Base-by-base conservation (phyloP, 352 stramenopile species). In the Globisporangium cederbergense region DNA sequence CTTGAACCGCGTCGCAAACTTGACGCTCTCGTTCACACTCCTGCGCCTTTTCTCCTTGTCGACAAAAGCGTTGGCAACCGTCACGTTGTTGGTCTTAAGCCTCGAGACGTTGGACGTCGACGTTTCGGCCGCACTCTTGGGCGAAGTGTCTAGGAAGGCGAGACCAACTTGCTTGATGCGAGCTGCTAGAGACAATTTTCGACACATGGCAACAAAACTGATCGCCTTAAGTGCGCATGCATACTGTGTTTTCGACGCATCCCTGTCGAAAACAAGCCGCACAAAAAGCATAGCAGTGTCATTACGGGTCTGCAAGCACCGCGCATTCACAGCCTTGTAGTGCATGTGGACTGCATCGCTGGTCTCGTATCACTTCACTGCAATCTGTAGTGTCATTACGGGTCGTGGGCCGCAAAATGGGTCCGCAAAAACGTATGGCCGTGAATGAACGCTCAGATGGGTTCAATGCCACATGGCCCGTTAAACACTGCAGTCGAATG, bases 1-100 rank as follows among this genome's bases (percentile, higher is more conserved):
- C 8, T 30, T 40, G 38, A 54, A 60, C 1, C 32, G 56, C 13
- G 13, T 9, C 32, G 65, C 28, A 30, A 70, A 65, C 34, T n/a
- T 10, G 16, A 58, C 11, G 42, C 54, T 58, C 38, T 9, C 13
- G 16, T 58, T 65, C 9, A 14, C 11, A 14, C 32, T 30, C 52
- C 3, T 9, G 9, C 46, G 22, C 52, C 2, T 13, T 14, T 11
- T n/a, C 52, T 58, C n/a, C 5, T n/a, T 18, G 13, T n/a, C 22
- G 5, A n/a, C 14, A 22, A 28, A 25, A 28, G 51, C 25, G 25
- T 28, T 28, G 25, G 25, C 25, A 28, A 28, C 25, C 25, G 25
- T 28, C 25, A 2, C 51, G 47, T 49, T 46, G 28, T 47, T 64
- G 42, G 47, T 36, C 36, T 65, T 57, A 11, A 47, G 9, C 8